Conservation (phyloP, 2,329 filamentous ascomycete species). For the Fusarium bactridioides region DNA sequence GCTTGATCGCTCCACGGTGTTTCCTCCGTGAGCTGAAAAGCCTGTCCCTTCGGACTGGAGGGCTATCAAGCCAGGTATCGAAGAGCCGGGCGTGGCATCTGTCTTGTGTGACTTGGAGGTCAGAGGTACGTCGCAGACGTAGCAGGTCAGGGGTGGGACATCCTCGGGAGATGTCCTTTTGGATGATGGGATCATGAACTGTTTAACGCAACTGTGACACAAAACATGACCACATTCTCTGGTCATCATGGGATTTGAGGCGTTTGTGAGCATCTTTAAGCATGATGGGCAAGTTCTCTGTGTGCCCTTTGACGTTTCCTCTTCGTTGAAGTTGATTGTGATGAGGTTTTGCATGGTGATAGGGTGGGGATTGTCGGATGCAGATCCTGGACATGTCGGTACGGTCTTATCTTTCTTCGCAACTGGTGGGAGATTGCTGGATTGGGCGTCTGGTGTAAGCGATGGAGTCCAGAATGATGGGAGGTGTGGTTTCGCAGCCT, state of each 20-base stretch:
- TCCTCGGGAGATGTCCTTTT: slow-evolving; percentile 51
- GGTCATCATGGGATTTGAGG: slow-evolving; percentile 81
- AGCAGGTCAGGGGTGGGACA: slow-evolving; percentile 68
- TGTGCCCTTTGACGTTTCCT: slow-evolving; percentile 59
- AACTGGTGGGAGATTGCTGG: slow-evolving; percentile 60
- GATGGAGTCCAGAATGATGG: slow-evolving; percentile 95
- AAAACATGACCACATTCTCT: slow-evolving; percentile 93
- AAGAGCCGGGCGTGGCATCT: slow-evolving; percentile 58
- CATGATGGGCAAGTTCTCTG: slow-evolving; percentile 79
- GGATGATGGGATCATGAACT: slow-evolving; percentile 75
- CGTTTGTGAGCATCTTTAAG: slow-evolving; percentile 82
- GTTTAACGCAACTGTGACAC: slow-evolving; percentile 83
- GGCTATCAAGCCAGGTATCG: slow-evolving; percentile 77
- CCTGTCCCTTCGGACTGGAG: slow-evolving; percentile 89
- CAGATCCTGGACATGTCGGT: slow-evolving; percentile 80
- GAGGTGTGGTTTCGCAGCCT: slow-evolving; percentile 71
- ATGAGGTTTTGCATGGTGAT: slow-evolving; percentile 83
- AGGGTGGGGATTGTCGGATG: slow-evolving; percentile 70
- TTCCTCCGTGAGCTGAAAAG: slow-evolving; percentile 87
- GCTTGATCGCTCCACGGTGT: slow-evolving; percentile 79
- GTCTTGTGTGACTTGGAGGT: slow-evolving; percentile 57
- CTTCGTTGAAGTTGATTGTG: slow-evolving; percentile 78
- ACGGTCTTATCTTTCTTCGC: slow-evolving; percentile 70
- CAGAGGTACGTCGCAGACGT: slow-evolving; percentile 86
- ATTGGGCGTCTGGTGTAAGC: slow-evolving; percentile 68